phyloP scores from a whole-genome alignment of 2,329 filamentous ascomycete species.

The Colletotrichum cordylinicola region DNA sequence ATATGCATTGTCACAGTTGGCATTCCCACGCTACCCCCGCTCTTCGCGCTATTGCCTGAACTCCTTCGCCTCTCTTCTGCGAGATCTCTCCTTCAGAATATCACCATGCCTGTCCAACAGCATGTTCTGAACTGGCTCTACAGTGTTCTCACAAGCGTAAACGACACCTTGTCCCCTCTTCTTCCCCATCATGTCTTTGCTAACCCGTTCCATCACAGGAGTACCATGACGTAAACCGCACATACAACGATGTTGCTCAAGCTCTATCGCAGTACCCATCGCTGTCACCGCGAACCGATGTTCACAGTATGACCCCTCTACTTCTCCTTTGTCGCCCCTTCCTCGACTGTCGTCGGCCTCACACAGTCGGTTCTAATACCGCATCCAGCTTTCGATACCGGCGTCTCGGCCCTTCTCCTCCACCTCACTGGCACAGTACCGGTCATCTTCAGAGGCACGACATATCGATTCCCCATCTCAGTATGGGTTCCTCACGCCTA shows the following conservation, averaged over 20 bases:
- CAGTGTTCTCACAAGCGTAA: constrained; percentile 81
- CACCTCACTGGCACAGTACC: constrained; percentile 88
- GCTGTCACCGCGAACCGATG: constrained; percentile 86
- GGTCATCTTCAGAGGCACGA: constrained; percentile 86
- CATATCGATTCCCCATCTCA: constrained; percentile 89
- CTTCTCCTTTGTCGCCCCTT: background rate
- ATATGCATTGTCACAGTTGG: background rate
- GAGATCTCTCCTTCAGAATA: background rate
- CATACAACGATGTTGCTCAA: constrained; percentile 90
- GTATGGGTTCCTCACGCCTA: constrained; percentile 95
- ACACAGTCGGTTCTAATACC: constrained; percentile 26
- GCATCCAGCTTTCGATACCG: constrained; percentile 81
- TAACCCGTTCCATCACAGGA: constrained; percentile 61
- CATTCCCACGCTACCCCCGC: background rate
- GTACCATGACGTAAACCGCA: constrained; percentile 91
- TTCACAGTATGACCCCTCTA: constrained; percentile 75
- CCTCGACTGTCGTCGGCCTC: background rate
- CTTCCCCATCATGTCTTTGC: background rate
- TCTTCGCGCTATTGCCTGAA: background rate
- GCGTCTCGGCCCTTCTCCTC: constrained; percentile 83
- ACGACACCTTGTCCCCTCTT: constrained; percentile 21
- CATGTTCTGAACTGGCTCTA: constrained; percentile 95
- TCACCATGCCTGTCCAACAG: constrained; percentile 76
- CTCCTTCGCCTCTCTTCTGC: background rate
- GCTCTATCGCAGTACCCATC: constrained; percentile 80